phyloP scores from a whole-genome alignment of 2,329 filamentous ascomycete genomes.

The Neofusicoccum cordaticola region DNA sequence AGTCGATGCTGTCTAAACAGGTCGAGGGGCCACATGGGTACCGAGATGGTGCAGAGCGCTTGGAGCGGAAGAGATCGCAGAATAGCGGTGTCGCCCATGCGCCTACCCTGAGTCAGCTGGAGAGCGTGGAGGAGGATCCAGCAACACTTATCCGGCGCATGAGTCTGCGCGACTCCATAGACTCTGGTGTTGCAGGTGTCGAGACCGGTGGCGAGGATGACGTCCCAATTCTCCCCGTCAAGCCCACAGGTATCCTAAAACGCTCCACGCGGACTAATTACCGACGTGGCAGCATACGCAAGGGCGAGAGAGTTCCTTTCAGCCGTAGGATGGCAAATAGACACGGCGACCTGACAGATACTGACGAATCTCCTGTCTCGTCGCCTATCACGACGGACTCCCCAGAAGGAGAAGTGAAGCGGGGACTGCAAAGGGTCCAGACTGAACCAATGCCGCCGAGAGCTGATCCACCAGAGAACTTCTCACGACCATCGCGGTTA shows the following conservation, averaged over 20 bases:
- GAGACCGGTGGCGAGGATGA: slow-evolving; percentile 58
- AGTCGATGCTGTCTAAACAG: slow-evolving; percentile 92
- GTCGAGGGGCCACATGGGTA: slow-evolving; percentile 77
- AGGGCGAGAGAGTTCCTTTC: slow-evolving; percentile 71
- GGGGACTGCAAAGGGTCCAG: slow-evolving; percentile 61
- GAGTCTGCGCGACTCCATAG: slow-evolving; percentile 52
- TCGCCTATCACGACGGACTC: neutral
- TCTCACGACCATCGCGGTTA: slow-evolving; percentile 54
- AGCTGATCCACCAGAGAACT: slow-evolving; percentile 48
- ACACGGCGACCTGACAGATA: slow-evolving; percentile 51
- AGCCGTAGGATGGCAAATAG: slow-evolving; percentile 68
- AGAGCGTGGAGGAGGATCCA: slow-evolving; percentile 72
- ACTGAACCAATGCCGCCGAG: slow-evolving; percentile 61
- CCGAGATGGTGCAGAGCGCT: slow-evolving; percentile 76
- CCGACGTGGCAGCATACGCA: slow-evolving; percentile 79
- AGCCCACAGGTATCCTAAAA: slow-evolving; percentile 72
- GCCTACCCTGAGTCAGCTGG: slow-evolving; percentile 63
- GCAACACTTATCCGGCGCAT: slow-evolving; percentile 68
- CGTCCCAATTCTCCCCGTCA: slow-evolving; percentile 79
- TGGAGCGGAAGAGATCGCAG: slow-evolving; percentile 70
- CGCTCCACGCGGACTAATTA: slow-evolving; percentile 92
- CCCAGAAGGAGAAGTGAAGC: slow-evolving; percentile 25
- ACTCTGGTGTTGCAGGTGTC: slow-evolving; percentile 29
- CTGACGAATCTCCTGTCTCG: slow-evolving; percentile 43
- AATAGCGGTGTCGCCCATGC: slow-evolving; percentile 61